A percentile compares a stretch with the other conserved stretches of the same genome.
Evolutionary conservation across 495 filamentous ascomycete species (phyloP).

Genomic region (Daldinia decipiens): DNA sequence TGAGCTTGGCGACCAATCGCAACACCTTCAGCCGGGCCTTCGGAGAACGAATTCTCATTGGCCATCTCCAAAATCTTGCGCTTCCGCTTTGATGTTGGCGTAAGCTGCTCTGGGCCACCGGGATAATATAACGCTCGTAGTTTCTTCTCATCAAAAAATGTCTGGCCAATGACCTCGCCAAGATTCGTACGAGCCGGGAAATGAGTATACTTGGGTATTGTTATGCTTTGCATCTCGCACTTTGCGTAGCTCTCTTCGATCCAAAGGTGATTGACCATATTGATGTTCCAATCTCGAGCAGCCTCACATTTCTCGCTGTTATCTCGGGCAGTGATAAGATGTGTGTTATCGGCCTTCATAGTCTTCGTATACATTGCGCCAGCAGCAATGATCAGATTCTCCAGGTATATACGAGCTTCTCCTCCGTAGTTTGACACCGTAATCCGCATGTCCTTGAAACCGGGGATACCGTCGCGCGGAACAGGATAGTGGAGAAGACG

Average conservation of each 20-base stretch:
- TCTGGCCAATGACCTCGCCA: slow-evolving; percentile 91
- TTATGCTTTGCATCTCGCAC: slow-evolving; percentile 74
- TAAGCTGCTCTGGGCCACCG: slow-evolving; percentile 48
- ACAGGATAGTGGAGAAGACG: slow-evolving; percentile 91
- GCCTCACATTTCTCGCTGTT: slow-evolving; percentile 91
- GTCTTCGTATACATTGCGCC: slow-evolving; percentile 92
- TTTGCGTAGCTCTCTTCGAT: slow-evolving; percentile 96
- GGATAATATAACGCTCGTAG: slow-evolving; percentile 54
- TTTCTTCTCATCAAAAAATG: slow-evolving; percentile 58
- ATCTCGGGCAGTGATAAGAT: slow-evolving; percentile 89
- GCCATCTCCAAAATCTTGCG: slow-evolving; percentile 53
- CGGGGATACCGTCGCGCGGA: slow-evolving; percentile 76
- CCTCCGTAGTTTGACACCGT: slow-evolving; percentile 96
- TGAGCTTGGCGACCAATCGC: slow-evolving; percentile 43
- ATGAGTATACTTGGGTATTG: slow-evolving; percentile 75
- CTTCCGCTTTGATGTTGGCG: slow-evolving; percentile 51
- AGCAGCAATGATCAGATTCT: slow-evolving; percentile 84
- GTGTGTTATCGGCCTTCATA: slow-evolving; percentile 92
- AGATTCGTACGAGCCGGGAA: slow-evolving; percentile 92
- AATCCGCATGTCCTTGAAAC: slow-evolving; percentile 79
- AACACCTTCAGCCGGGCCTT: slow-evolving; percentile 40
- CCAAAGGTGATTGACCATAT: slow-evolving; percentile 95
- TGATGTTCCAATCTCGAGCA: slow-evolving; percentile 88
- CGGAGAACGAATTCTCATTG: slow-evolving; percentile 51
- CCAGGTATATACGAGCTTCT: slow-evolving; percentile 91